phyloP scores from a whole-genome alignment of 306 rosid species.

The Bauhinia variegata region DNA sequence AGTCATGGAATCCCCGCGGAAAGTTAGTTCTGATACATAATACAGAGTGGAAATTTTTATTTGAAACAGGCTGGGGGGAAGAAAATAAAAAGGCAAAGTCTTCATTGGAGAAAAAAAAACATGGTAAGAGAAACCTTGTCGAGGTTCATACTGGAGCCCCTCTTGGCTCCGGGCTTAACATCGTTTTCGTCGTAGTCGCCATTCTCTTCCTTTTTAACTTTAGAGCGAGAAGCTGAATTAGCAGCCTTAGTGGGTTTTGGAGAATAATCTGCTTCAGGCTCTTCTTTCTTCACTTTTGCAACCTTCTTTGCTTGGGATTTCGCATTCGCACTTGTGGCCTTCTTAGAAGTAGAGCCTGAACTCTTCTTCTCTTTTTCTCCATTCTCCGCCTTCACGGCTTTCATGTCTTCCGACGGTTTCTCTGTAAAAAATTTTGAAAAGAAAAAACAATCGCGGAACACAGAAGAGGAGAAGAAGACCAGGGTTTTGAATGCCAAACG shows the following conservation, averaged over 20 bases:
- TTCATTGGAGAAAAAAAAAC: too few relatives aligned
- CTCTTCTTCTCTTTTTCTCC: conserved; percentile 41
- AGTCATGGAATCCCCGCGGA: background rate
- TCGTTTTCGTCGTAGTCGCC: conserved; percentile 37
- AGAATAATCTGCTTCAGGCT: conserved; percentile 17
- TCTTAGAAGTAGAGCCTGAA: conserved; percentile 34
- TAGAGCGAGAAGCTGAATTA: conserved; percentile 38
- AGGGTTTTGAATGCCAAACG: too few relatives aligned
- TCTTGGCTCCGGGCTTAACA: conserved; percentile 35
- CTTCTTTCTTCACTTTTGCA: conserved; percentile 59
- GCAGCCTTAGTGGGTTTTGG: conserved; percentile 33
- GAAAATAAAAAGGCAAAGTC: too few relatives aligned
- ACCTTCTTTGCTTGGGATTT: conserved; percentile 43
- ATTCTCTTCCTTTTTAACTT: conserved; percentile 49
- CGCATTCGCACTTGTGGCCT: conserved; percentile 30
- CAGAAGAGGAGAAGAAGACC: too few relatives aligned
- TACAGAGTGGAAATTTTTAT: too few relatives aligned
- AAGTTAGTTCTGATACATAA: too few relatives aligned
- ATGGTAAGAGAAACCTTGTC: too few relatives aligned
- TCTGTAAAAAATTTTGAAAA: too few relatives aligned
- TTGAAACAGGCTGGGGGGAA: too few relatives aligned
- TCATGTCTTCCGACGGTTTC: conserved; percentile 58
- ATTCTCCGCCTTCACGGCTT: conserved; percentile 40
- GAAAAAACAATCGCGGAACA: too few relatives aligned
- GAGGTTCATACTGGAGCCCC: too few relatives aligned